These are phyloP conservation scores for Ceratobasidium theobromae DNA, from an alignment of 1,284 basidiomycete species.

Conservation along the genomic window DNA sequence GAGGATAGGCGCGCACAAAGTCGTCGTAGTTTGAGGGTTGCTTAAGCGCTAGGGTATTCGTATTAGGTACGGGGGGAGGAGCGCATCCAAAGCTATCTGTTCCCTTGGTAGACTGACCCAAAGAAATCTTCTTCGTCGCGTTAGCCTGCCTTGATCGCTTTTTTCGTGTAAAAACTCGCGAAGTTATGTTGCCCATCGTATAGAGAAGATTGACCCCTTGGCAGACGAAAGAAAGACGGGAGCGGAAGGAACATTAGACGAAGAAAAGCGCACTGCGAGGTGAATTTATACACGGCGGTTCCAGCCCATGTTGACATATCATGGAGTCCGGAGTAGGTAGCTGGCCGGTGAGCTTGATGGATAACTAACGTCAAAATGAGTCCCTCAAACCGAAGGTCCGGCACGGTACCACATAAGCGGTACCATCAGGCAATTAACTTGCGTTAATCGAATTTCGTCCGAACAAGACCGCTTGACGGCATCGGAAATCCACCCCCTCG, in stretches of 20 bases:
- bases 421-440: no score
- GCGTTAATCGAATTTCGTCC: no score
- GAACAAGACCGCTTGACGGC: no score
- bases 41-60: neutral
- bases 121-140: neutral
- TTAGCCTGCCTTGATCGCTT: neutral
- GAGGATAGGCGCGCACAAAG: constrained; percentile 48
- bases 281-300: neutral
- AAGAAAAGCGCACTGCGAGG: no score
- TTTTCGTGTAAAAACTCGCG: neutral
- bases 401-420: neutral
- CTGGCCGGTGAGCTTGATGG: neutral
- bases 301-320: neutral
- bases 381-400: neutral
- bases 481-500: no score
- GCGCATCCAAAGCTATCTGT: neutral
- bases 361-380: neutral
- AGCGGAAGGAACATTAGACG: no score
- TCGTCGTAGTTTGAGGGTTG: constrained; percentile 38
- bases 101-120: neutral
- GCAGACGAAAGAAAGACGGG: no score
- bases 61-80: neutral
- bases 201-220: neutral
- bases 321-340: neutral
- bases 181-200: neutral